Conservation (phyloP, 441 rosid species). For the Metrosideros polymorpha region DNA sequence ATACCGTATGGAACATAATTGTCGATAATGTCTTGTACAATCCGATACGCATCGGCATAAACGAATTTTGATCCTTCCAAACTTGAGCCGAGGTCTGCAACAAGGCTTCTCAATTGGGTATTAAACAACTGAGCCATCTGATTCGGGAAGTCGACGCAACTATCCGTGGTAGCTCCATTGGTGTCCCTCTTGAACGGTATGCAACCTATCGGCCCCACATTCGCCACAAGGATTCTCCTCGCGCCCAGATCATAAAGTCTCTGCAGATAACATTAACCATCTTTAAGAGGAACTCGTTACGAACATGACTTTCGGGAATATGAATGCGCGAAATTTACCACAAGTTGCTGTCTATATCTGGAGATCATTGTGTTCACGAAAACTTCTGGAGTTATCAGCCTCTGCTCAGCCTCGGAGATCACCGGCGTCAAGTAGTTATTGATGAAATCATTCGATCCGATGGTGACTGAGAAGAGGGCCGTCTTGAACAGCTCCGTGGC, state of each 20-base stretch:
- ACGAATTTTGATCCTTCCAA: constrained; percentile 33
- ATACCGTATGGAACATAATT: constrained; percentile 35
- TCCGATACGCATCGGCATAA: constrained; percentile 36
- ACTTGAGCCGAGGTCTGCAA: constrained; percentile 24
- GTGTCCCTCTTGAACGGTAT: constrained; percentile 51
- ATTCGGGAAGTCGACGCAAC: constrained; percentile 32
- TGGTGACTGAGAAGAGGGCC: constrained; percentile 46
- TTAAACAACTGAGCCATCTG: constrained; percentile 44
- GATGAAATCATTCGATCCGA: constrained; percentile 71
- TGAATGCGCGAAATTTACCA: constrained; percentile 2
- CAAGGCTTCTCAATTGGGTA: constrained; percentile 23
- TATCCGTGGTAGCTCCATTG: constrained; percentile 28
- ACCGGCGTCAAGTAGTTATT: constrained; percentile 56
- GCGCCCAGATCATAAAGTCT: constrained; percentile 55
- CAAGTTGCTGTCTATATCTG: constrained; percentile 48
- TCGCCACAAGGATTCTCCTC: constrained; percentile 44
- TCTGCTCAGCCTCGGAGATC: constrained; percentile 25
- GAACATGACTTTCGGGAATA: background rate
- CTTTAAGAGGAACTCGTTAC: background rate
- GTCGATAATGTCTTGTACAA: constrained; percentile 39
- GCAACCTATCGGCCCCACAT: constrained; percentile 69
- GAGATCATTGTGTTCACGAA: constrained; percentile 45
- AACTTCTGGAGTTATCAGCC: constrained; percentile 23
- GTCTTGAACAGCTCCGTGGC: constrained; percentile 22
- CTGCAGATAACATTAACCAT: constrained; percentile 18